These are phyloP conservation scores for Torulaspora quercuum DNA, from an alignment of 805 yeast genomes.

Conservation along the genomic window DNA sequence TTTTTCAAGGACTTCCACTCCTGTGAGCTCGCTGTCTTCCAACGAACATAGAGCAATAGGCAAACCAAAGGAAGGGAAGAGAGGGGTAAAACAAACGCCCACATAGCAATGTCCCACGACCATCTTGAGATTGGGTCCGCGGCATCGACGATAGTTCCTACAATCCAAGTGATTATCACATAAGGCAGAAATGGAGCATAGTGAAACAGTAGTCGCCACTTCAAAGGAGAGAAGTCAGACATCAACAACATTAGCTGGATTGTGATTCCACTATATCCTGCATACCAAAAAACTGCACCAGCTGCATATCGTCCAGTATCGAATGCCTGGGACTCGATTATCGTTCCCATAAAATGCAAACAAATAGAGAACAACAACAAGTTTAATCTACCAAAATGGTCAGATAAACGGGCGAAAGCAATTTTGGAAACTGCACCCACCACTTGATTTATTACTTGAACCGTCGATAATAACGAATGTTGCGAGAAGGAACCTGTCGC, in stretches of 20 bases:
- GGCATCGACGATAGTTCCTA: constrained; percentile 52
- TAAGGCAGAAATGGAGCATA: constrained; percentile 68
- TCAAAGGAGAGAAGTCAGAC: constrained; percentile 65
- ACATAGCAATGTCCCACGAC: constrained; percentile 78
- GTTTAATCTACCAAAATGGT: constrained; percentile 54
- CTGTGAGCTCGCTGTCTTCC: constrained; percentile 49
- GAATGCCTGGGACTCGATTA: constrained; percentile 53
- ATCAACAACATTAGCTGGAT: constrained; percentile 54
- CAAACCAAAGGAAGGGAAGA: constrained; percentile 55
- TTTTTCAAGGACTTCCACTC: constrained; percentile 46
- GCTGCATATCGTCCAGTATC: constrained; percentile 53
- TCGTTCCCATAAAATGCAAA: constrained; percentile 53
- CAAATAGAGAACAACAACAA: constrained; percentile 45
- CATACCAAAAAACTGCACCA: constrained; percentile 47
- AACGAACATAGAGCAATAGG: constrained; percentile 55
- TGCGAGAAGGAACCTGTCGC: constrained; percentile 49
- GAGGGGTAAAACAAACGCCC: constrained; percentile 73
- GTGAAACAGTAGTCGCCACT: constrained; percentile 65
- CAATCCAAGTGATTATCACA: constrained; percentile 74
- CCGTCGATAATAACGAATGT: constrained; percentile 52
- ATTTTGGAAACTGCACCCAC: constrained; percentile 58
- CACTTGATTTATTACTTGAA: constrained; percentile 49
- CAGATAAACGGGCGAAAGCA: constrained; percentile 53
- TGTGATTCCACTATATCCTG: constrained; percentile 63
- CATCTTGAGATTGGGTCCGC: constrained; percentile 41